These are phyloP conservation scores for Phaeotremella skinneri DNA, from an alignment of 768 basidiomycete genomes.

Conservation along the genomic window DNA sequence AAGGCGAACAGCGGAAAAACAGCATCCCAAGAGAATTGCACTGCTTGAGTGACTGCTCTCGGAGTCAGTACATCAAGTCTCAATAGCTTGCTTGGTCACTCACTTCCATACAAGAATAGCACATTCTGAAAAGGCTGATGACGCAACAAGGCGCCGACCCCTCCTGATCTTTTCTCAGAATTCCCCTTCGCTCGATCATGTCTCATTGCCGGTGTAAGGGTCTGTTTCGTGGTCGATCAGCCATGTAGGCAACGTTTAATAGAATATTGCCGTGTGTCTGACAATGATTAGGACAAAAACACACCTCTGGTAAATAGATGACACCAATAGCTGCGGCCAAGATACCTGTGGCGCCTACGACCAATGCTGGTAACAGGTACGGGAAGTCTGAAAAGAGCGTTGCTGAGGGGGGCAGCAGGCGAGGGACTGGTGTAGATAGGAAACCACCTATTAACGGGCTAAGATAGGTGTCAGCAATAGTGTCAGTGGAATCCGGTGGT, in stretches of 20 bases:
- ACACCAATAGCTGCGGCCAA: conserved; percentile 11
- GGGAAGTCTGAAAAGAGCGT: conserved; percentile 25
- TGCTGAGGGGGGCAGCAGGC: conserved; percentile 25
- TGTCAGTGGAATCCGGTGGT: background rate
- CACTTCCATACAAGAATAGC: conserved; percentile 32
- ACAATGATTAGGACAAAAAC: conserved; percentile 4
- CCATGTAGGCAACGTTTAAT: no score
- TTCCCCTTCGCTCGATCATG: conserved; percentile 2
- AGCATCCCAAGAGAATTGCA: conserved; percentile 36
- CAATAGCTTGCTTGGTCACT: conserved; percentile 5
- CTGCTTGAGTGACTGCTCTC: conserved; percentile 24
- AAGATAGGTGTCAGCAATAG: background rate
- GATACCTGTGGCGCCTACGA: conserved; percentile 27
- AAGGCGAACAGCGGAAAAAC: conserved; percentile 39
- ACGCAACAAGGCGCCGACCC: conserved; percentile 16
- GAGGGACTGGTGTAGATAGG: conserved; percentile 31
- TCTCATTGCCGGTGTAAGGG: conserved; percentile 18
- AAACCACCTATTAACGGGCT: conserved; percentile 39
- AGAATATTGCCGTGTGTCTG: no score
- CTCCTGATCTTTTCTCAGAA: conserved; percentile 13
- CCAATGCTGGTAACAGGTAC: conserved; percentile 34
- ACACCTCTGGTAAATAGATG: conserved; percentile 25
- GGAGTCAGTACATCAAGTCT: background rate
- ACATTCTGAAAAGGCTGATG: conserved; percentile 34
- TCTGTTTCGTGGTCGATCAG: conserved; percentile 14